Evolutionary conservation across 371 early-diverging fungal species (phyloP), one percentile per base, ranked within the genome.

Genomic region (Paramicrosporidium saccamoebae): DNA sequence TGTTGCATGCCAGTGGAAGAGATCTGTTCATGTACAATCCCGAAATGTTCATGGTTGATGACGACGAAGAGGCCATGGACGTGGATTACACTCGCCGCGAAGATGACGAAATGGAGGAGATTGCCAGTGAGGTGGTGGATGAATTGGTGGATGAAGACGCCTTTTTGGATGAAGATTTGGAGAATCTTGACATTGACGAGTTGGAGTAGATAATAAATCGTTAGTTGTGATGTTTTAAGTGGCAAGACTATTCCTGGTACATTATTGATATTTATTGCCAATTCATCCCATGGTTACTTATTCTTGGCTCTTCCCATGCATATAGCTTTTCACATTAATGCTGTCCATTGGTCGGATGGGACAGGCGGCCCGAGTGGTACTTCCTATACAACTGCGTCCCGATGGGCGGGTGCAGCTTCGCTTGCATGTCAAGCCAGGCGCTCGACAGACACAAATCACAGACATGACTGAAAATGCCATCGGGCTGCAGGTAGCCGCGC

Each of bases 11-110:
- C 65, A 77, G 77, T 26, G 97, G 98, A 28, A 62, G 71, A 32
- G 96, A 98, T 45, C 44, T 88, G 41, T 96, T 98, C 46, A 75
- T 81, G 33, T 84, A 77, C 50, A 86, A 86, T 42, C 92, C 94
- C 17, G 66, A 81, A 4, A 46, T 65, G 47, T 65, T 63, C 31
- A 44, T 52, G 16, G 58, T 50, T n/a, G 44, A 38, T 16, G 72
- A 68, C 21, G 74, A 74, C 20, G 77, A 69, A 18, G 61, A 52
- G 10, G 71, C 55, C 16, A 56, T 38, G 22, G 52, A 43, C 17
- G 64, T 49, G 18, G 59, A 63, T 35, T 58, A 54, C 28, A 39
- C 58, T 10, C 47, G 50, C 16, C 36, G 39, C 14, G 40, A 51
- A 26, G 33, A 55, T 19, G 42, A 46, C 17, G 37, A 35, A 13